Percentiles rank a stretch among this genome's conserved stretches.
These are phyloP conservation scores for Talaromyces sp. DNA, from an alignment of 2,329 filamentous ascomycete genomes.

Conservation along the genomic window DNA sequence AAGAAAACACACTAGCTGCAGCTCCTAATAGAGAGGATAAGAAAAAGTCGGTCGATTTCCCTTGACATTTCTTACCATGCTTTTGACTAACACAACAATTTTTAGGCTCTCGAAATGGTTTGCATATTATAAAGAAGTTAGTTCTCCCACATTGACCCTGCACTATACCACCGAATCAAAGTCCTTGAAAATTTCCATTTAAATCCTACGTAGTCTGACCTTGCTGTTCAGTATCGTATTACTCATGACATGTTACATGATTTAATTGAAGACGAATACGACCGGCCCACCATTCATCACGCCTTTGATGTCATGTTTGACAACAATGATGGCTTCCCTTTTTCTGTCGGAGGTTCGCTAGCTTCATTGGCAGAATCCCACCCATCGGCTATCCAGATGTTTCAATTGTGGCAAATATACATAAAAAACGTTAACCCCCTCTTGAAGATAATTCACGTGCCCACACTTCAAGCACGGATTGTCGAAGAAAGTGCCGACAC, in stretches of 20 bases:
- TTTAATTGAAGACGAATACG: conserved; percentile 52
- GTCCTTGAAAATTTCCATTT: neutral
- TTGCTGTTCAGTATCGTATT: conserved; percentile 42
- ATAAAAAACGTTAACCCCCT: conserved; percentile 64
- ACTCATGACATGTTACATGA: conserved; percentile 46
- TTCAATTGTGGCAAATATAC: conserved; percentile 59
- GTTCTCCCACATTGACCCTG: neutral
- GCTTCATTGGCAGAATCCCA: conserved; percentile 36
- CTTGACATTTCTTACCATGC: neutral
- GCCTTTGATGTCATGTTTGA: conserved; percentile 57
- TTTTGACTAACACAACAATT: neutral
- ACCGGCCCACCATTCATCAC: conserved; percentile 51
- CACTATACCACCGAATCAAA: neutral
- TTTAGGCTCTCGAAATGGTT: conserved; percentile 12
- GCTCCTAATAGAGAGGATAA: neutral
- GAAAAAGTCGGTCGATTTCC: neutral
- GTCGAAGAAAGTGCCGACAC: conserved; percentile 48
- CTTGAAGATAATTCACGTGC: conserved; percentile 49
- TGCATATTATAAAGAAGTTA: conserved; percentile 15
- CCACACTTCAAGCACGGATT: conserved; percentile 57
- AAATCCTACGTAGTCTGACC: neutral
- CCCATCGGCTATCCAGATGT: conserved; percentile 54
- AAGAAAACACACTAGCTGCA: neutral
- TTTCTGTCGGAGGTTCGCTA: conserved; percentile 43
- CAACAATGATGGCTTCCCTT: conserved; percentile 53